A percentile compares a stretch with the other conserved stretches of the same genome.
Evolutionary conservation across 345 rosid species (phyloP).

Genomic region (Eucalyptus caleyi): DNA sequence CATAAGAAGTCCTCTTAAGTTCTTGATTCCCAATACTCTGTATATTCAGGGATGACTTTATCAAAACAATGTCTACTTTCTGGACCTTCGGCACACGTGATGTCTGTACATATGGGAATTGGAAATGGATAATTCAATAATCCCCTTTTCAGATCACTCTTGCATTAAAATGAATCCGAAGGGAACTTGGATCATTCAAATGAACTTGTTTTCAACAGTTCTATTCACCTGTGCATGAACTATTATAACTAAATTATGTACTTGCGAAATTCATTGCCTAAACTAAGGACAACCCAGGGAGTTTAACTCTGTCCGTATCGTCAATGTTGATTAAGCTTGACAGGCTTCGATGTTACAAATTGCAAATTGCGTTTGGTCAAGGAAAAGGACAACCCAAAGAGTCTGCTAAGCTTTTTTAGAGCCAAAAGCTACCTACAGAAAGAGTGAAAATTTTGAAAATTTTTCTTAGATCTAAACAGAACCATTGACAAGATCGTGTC

Average conservation of each 20-base stretch:
- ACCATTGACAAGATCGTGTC: not conserved
- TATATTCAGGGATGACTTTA: not conserved
- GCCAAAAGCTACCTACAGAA: not conserved
- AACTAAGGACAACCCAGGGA: not conserved
- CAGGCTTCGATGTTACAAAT: not conserved
- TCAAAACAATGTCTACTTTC: not conserved
- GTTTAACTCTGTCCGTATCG: not conserved
- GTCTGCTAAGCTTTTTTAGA: not conserved
- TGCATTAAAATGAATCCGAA: not conserved
- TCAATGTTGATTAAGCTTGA: not conserved
- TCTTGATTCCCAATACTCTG: not conserved
- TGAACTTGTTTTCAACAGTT: not conserved
- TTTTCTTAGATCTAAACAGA: not conserved
- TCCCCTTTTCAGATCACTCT: not conserved
- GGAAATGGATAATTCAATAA: not conserved
- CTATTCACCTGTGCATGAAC: not conserved
- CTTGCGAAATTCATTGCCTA: not conserved
- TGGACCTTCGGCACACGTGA: not conserved
- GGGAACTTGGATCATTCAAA: not conserved
- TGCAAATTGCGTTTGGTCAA: not conserved
- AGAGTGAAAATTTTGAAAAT: fast-evolving
- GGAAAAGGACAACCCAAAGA: not conserved
- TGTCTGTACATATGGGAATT: not conserved
- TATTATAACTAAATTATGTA: not conserved
- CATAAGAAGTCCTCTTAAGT: slow-evolving; percentile 42